A percentile compares a stretch with the other conserved stretches of the same genome.
phyloP scores from a whole-genome alignment of 177 flowering plant species.

The Vitis hybrid region DNA sequence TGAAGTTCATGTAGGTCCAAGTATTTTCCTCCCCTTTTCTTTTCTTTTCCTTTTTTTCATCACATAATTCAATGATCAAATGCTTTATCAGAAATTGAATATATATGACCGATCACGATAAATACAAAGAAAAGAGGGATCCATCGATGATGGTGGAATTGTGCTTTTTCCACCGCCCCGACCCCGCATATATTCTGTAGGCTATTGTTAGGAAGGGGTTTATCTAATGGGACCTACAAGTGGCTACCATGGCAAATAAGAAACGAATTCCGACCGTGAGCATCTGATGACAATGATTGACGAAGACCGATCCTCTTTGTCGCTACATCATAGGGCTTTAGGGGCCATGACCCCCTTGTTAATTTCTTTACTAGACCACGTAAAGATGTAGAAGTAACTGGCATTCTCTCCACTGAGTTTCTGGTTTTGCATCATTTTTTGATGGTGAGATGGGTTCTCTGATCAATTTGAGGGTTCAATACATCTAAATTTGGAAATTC shows the following conservation, averaged over 20 bases:
- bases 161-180: constrained; percentile 15
- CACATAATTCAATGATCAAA: no score
- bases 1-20: no score
- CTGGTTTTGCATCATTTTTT: no score
- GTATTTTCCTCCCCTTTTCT: no score
- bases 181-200: constrained; percentile 13
- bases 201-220: neutral
- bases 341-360: neutral
- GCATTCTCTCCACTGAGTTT: no score
- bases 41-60: no score
- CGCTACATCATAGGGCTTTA: constrained; percentile 10
- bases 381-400: no score
- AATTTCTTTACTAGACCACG: neutral
- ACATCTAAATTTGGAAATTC: no score
- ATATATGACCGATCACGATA: no score
- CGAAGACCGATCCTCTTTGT: constrained; percentile 6
- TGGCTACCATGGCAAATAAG: constrained; percentile 7
- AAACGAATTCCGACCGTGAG: constrained; percentile 18
- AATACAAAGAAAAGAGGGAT: neutral
- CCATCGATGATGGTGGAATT: neutral
- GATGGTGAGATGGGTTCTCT: no score
- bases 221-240: neutral
- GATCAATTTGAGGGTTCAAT: no score
- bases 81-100: no score
- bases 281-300: constrained; percentile 21